Base-by-base conservation (phyloP, 495 filamentous ascomycete genomes). In the Entonaema liquescens region DNA sequence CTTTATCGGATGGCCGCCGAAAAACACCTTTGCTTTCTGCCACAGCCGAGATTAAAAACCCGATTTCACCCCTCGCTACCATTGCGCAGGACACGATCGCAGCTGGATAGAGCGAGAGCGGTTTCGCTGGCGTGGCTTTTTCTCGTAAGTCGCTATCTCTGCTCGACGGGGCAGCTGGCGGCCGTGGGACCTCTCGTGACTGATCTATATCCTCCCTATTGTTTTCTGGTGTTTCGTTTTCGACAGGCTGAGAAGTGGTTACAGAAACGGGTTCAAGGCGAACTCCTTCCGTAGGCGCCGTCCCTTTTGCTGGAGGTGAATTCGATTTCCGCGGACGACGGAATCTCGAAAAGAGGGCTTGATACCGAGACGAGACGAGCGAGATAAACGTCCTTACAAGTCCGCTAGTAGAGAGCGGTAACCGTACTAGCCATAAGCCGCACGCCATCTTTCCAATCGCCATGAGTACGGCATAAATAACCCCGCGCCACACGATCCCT, bases 31-130 rank as follows among this genome's bases (percentile, higher is more conserved):
- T 74, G 11, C 83, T 85, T 59, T 90, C 79, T 0, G 89, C 90
- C 3, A 93, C 76, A 2, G 91, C 89, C 5, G 91, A 89, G 64
- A 95, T 92, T 21, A 95, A 79, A 61, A 93, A 92, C 0, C 91
- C 92, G 26, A 95, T 90, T 74, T 97, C 92, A 2, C 92, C 92
- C 35, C 91, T 85, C 0, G 92, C 87, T 0, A 91, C 86, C 91
- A 94, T 94, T 0, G 90, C 86, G 36, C 81, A 73, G 0, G 84
- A 83, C 13, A 92, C 68, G 7, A 92, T 87, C 0, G 83, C 77
- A 2, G 88, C 76, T 6, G 89, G 88, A 54, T 90, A 89, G 3
- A 90, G 79, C 4, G 87, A 89, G 35, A 82, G 80, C 0, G 85
- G 84, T 31, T 85, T 85, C 0, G 79, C 68, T 7, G 77, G 75